Conservation (phyloP, 2,329 filamentous ascomycete species). For the Fusarium zealandicum region DNA sequence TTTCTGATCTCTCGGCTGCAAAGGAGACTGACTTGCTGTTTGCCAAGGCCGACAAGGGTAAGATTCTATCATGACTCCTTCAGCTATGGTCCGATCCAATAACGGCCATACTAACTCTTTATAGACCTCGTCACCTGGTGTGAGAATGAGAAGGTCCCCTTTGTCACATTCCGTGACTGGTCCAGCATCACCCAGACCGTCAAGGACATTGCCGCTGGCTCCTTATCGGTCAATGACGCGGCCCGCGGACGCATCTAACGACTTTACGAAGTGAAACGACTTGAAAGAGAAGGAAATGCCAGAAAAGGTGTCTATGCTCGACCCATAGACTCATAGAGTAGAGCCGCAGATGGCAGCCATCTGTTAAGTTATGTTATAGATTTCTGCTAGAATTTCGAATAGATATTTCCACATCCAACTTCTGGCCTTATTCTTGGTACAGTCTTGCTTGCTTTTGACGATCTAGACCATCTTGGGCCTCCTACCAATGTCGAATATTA, state of each 20-base stretch:
- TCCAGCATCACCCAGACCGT: constrained; percentile 77
- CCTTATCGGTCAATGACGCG: constrained; percentile 73
- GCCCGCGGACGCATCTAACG: constrained; percentile 58
- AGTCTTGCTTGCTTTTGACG: background rate
- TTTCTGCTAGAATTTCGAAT: constrained; percentile 18
- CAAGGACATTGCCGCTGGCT: constrained; percentile 78
- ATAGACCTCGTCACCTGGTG: constrained; percentile 88
- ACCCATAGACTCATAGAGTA: constrained; percentile 22
- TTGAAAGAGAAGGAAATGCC: background rate
- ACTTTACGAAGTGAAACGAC: constrained; percentile 1
- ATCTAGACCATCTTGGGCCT: background rate
- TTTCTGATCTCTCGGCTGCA: constrained; percentile 90
- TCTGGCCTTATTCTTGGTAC: too few relatives aligned
- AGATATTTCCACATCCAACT: constrained; percentile 6
- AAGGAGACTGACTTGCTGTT: constrained; percentile 93
- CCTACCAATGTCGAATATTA: too few relatives aligned
- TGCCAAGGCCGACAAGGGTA: constrained; percentile 88
- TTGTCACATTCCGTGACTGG: constrained; percentile 88
- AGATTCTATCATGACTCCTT: constrained; percentile 34
- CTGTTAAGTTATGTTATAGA: constrained; percentile 20
- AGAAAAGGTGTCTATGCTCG: constrained; percentile 3
- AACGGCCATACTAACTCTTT: constrained; percentile 3
- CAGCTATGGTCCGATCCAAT: background rate
- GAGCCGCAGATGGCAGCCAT: constrained; percentile 18
- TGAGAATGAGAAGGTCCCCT: constrained; percentile 82